phyloP scores from a whole-genome alignment of 2,329 filamentous ascomycete species.

The Stromatinia cepivora region DNA sequence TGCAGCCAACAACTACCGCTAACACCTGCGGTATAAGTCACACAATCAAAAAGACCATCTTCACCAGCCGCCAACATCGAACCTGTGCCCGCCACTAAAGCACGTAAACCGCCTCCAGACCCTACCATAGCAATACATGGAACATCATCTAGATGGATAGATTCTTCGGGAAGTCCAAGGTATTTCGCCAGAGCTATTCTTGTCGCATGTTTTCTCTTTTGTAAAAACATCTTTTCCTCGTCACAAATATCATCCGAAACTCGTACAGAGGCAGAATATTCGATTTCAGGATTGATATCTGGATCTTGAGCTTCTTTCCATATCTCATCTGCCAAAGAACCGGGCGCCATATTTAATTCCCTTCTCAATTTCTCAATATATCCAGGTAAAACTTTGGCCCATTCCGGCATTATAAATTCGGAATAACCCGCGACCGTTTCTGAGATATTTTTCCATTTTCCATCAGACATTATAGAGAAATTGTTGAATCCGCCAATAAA shows the following conservation, averaged over 20 bases:
- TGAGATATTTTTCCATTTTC: conserved; percentile 56
- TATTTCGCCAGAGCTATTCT: conserved; percentile 78
- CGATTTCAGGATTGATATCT: conserved; percentile 80
- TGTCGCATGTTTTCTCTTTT: conserved; percentile 66
- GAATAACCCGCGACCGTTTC: conserved; percentile 54
- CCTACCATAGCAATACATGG: conserved; percentile 92
- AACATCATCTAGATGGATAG: conserved; percentile 90
- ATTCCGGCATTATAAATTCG: conserved; percentile 75
- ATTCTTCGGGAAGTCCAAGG: conserved; percentile 71
- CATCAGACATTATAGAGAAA: conserved; percentile 55
- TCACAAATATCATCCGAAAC: conserved; percentile 78
- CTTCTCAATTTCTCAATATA: conserved; percentile 81
- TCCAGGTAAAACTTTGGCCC: conserved; percentile 74
- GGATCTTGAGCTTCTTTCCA: conserved; percentile 90
- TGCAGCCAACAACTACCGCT: conserved; percentile 97
- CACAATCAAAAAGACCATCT: conserved; percentile 87
- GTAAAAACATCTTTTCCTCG: conserved; percentile 76
- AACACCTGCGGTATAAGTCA: conserved; percentile 92
- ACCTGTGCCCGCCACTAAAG: conserved; percentile 85
- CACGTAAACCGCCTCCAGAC: conserved; percentile 86
- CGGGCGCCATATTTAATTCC: conserved; percentile 83
- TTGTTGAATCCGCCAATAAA: conserved; percentile 37
- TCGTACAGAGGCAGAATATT: conserved; percentile 76
- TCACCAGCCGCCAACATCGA: conserved; percentile 83
- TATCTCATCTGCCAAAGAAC: conserved; percentile 87